Evolutionary conservation across 140 eudicot genomes (phyloP), one percentile per base, ranked within the genome.

Genomic region (Flaveria floridana): DNA sequence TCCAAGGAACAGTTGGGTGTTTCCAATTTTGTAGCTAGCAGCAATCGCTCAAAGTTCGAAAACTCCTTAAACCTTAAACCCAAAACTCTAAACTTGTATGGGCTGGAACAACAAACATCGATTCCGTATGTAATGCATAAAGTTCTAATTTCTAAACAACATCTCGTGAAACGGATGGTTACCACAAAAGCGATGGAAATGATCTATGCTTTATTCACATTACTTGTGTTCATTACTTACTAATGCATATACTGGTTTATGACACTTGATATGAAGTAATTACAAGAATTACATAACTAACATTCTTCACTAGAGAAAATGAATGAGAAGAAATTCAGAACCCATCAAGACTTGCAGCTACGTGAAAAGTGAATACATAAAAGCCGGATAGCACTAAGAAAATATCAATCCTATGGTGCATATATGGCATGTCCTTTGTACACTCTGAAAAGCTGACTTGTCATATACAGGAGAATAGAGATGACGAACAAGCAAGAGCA

Each of bases 141-240:
- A 44, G 14, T 8, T 44, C 50, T 44, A 44, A 44, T 34, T 34
- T 6, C 41, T 34, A 34, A 5, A 44, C 50, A 7, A 44, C 3
- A 11, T 44, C 50, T 44, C 12, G 15, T 44, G 50, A 10, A 44
- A 34, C 13, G 13, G 13, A 2, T 44, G 50, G 50, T 9, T 44
- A 8, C 50, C 50, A 44, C 50, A 11, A 44, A 44, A 44, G 50
- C 50, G 3, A 15, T 30, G 46, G 20, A 14, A 84, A 63, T 34
- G 64, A 56, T 42, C 23, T 57, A 39, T 56, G 44, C 57, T 44
- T 44, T 73, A 73, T 51, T 56, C 72, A 75, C 74, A 79, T 74
- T 72, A 74, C 80, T 56, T 48, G 74, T 74, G 68, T 80, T 67
- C 66, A 74, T 74, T 74, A 74, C 68, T 47, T 74, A 74, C 84